phyloP scores from a whole-genome alignment of 2,329 filamentous ascomycete genomes.

The Aspergillus niger region DNA sequence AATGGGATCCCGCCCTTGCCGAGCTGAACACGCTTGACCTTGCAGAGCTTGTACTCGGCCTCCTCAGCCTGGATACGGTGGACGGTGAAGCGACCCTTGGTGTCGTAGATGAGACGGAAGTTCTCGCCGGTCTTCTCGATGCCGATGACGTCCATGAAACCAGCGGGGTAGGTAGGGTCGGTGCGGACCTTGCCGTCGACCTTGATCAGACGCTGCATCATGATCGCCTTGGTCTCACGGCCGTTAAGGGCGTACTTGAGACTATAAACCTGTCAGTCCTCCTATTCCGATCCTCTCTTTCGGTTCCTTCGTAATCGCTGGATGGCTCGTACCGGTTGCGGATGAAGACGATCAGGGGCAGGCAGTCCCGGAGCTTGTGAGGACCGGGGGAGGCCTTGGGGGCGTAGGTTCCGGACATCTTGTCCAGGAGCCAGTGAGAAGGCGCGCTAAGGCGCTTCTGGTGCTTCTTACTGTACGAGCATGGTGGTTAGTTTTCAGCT shows the following conservation, averaged over 20 bases:
- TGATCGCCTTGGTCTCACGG: conserved; percentile 95
- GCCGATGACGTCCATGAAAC: conserved; percentile 99
- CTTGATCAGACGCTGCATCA: conserved; percentile 99
- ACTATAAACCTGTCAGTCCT: conserved; percentile 56
- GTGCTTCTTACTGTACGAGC: conserved; percentile 82
- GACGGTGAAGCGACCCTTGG: conserved; percentile 99
- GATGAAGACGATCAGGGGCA: conserved; percentile 98
- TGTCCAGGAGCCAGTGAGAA: conserved; percentile 99
- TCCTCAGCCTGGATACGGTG: conserved; percentile 99
- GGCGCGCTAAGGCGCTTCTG: conserved; percentile 99
- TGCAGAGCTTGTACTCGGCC: conserved; percentile 99
- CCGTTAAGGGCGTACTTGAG: conserved; percentile 99
- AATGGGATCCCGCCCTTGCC: conserved; percentile 99
- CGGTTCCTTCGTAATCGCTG: neutral
- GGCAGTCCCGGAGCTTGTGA: conserved; percentile 99
- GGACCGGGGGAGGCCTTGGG: conserved; percentile 77
- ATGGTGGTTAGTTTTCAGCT: conserved; percentile 30
- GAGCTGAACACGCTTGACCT: conserved; percentile 99
- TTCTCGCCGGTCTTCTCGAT: conserved; percentile 99
- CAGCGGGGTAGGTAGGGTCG: conserved; percentile 93
- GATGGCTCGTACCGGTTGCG: conserved; percentile 61
- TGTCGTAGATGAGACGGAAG: conserved; percentile 99
- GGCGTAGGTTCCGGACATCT: conserved; percentile 87
- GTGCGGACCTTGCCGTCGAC: conserved; percentile 99
- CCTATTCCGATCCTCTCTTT: neutral